Evolutionary conservation across 176 grass and related monocot species (phyloP).

Genomic region (Musa acuminata): DNA sequence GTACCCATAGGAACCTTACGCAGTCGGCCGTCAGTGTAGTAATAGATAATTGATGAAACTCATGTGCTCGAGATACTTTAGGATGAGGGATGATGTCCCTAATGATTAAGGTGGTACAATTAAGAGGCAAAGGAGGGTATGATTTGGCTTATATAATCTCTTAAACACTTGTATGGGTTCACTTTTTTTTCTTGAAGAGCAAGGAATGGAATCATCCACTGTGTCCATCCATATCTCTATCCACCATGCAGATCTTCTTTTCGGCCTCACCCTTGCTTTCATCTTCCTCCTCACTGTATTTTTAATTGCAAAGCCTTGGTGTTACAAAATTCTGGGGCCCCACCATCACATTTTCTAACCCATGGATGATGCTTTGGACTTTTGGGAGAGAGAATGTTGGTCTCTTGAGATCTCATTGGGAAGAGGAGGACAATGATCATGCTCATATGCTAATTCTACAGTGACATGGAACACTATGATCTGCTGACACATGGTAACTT

Average conservation of each 20-base stretch:
- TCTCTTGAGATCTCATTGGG: conserved; percentile 22
- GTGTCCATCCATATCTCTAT: conserved; percentile 47
- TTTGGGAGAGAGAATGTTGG: conserved; percentile 25
- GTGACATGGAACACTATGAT: background rate
- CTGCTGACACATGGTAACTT: background rate
- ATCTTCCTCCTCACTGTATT: conserved; percentile 20
- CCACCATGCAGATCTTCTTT: conserved; percentile 59
- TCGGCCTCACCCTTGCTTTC: conserved; percentile 33
- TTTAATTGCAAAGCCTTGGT: conserved; percentile 17
- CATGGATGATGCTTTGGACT: conserved; percentile 24
- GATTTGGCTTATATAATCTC: background rate
- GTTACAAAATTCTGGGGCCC: conserved; percentile 17
- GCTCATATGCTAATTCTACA: background rate
- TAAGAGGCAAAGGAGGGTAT: conserved; percentile 11
- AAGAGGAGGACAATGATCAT: background rate
- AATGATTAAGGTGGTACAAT: conserved; percentile 36
- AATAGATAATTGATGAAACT: conserved; percentile 23
- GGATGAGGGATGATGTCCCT: conserved; percentile 7
- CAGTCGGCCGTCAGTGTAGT: background rate
- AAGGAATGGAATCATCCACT: conserved; percentile 20
- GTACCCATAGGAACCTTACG: too few species aligned
- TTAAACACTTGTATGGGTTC: conserved; percentile 7
- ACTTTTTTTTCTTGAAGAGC: conserved; percentile 1
- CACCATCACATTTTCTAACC: conserved; percentile 10
- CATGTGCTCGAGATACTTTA: conserved; percentile 18